Conservation (phyloP, 495 filamentous ascomycete species). For the Parachaetomium inaequale region DNA sequence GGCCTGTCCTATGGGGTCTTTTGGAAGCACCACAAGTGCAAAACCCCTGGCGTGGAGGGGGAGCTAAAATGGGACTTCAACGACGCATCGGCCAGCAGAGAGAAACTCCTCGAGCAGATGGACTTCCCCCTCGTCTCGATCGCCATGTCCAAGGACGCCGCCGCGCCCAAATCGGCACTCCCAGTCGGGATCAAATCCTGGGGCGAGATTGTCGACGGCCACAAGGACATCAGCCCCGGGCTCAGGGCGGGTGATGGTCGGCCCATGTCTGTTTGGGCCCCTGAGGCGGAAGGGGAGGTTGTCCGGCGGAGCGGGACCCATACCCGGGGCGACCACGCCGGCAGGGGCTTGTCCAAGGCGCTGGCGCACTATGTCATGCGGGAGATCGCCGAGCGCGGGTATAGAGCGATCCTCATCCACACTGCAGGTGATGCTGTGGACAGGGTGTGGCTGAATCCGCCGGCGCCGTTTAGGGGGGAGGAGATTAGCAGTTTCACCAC, state of each 20-base stretch:
- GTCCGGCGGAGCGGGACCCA: background rate
- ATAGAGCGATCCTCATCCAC: background rate
- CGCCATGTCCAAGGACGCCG: background rate
- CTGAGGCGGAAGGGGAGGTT: background rate
- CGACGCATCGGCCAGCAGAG: background rate
- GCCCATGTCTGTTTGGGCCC: background rate
- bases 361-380: background rate
- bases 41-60: background rate
- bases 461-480: background rate
- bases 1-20: background rate
- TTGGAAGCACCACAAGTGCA: background rate
- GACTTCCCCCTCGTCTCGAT: constrained; percentile 2
- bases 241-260: background rate
- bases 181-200: background rate
- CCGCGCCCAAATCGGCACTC: background rate
- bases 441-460: background rate
- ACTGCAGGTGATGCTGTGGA: background rate
- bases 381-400: background rate
- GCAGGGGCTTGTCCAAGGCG: background rate
- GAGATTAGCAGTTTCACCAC: background rate
- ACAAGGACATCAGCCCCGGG: background rate
- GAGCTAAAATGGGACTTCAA: background rate
- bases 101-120: background rate
- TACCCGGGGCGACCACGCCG: background rate
- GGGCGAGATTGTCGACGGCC: background rate